Base-by-base conservation (phyloP, 768 basidiomycete species). In the Leucogyrophana mollusca region DNA sequence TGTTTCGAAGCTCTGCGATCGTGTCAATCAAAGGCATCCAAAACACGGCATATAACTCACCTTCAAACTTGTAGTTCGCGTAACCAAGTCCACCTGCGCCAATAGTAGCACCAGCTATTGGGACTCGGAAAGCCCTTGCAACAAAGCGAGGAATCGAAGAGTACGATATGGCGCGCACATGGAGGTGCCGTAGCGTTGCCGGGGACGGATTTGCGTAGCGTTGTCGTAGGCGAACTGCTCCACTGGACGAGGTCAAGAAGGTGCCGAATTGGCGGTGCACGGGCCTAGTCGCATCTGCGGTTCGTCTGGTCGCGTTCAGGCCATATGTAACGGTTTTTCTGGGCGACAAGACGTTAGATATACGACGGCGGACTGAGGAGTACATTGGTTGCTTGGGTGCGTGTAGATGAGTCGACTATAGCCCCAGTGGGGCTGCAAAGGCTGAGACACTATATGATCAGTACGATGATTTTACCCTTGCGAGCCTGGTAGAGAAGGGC, bases 41-140 rank as follows among this genome's bases (percentile, higher is more conserved):
- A 14, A 35, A 20, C 2, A 41, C 24, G 4, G 43, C 17, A 27
- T 7, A 1, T 45, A 25, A 66, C 78, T 54, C 50, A 92, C 94
- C 91, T 73, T 98, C 94, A 57, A 95, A 85, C 70, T 94, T 94
- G 73, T 95, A 95, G 64, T 95, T 94, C 17, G 93, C 94, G 68
- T 96, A 98, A 4, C 90, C 91, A 46, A 95, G 71, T 0, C 91
- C 86, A 9, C 94, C 94, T 0, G 88, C 94, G 4, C 94, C 94
- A 20, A 94, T 79, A 1, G 91, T 91, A 27, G 85, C 87, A 5
- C 88, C 92, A 13, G 91, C 93, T 49, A 92, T 77, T 21, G 94
- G 94, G 1, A 96, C 83, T 41, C 87, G 76, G 58, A 96, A 93
- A 0, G 93, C 93, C 36, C 91, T 78, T 0, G 86, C 83, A 36